Evolutionary conservation across 176 grass and related monocot genomes (phyloP).

Genomic region (Aegilops tauschii): DNA sequence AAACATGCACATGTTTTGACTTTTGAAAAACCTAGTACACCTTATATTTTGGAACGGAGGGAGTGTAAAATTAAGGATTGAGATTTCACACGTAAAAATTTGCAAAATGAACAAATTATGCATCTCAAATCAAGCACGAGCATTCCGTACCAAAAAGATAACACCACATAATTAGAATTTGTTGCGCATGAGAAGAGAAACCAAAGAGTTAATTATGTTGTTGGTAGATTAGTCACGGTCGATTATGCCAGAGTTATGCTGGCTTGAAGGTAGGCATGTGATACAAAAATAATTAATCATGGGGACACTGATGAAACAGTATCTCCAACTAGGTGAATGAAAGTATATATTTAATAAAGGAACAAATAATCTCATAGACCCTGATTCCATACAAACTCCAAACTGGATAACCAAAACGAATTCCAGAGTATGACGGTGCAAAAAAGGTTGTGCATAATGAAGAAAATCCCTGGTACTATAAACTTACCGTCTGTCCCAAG

Average conservation of each 20-base stretch:
- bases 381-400: not conserved
- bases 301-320: not conserved
- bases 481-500: slow-evolving; percentile 72
- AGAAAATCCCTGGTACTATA: not conserved
- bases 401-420: not conserved
- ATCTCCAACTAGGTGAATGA: not conserved
- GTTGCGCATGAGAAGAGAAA: not conserved
- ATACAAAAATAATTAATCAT: not conserved
- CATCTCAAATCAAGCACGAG: not conserved
- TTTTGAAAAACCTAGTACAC: too few species aligned
- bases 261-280: not conserved
- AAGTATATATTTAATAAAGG: slow-evolving; percentile 20
- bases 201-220: not conserved
- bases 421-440: not conserved
- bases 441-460: not conserved
- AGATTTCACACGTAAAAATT: not conserved
- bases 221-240: not conserved
- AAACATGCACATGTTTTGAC: too few species aligned
- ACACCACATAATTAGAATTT: not conserved
- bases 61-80: not conserved
- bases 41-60: too few species aligned
- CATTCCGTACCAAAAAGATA: not conserved
- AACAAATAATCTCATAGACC: not conserved
- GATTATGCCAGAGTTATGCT: not conserved
- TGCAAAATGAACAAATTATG: not conserved